These are phyloP conservation scores for Geotrichum cucujoidarum DNA, from an alignment of 1,139 yeast genomes.

Conservation along the genomic window DNA sequence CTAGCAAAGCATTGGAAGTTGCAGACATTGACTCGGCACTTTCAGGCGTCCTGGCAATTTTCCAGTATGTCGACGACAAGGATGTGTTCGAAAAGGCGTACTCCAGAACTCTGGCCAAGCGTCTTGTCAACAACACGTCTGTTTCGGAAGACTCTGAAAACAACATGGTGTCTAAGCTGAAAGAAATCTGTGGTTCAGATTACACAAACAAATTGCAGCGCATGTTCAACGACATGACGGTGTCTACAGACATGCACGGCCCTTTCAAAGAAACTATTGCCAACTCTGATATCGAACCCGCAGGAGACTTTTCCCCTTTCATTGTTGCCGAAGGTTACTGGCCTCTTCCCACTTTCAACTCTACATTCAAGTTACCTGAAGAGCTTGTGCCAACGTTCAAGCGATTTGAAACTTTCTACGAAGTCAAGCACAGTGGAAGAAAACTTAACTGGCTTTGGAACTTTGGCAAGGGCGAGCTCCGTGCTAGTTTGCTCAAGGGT, in stretches of 20 bases:
- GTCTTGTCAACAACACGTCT: constrained; percentile 81
- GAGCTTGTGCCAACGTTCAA: constrained; percentile 62
- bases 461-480: constrained; percentile 85
- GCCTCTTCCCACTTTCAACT: constrained; percentile 61
- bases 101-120: constrained; percentile 80
- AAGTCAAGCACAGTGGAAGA: constrained; percentile 77
- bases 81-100: constrained; percentile 94
- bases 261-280: constrained; percentile 48
- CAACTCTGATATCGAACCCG: constrained; percentile 43
- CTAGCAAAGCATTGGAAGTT: constrained; percentile 60
- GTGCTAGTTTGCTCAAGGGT: constrained; percentile 77
- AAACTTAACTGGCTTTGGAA: constrained; percentile 95
- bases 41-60: constrained; percentile 80
- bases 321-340: constrained; percentile 86
- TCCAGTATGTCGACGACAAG: constrained; percentile 86
- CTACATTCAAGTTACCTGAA: constrained; percentile 52
- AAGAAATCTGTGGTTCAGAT: constrained; percentile 86
- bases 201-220: constrained; percentile 91
- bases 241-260: constrained; percentile 71
- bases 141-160: constrained; percentile 84
- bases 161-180: constrained; percentile 75
- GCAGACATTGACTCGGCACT: constrained; percentile 61
- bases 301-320: constrained; percentile 56
- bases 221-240: constrained; percentile 92
- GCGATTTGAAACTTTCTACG: constrained; percentile 64